These are phyloP conservation scores for Nothopassalora personata DNA, from an alignment of 2,329 filamentous ascomycete species.

Conservation along the genomic window DNA sequence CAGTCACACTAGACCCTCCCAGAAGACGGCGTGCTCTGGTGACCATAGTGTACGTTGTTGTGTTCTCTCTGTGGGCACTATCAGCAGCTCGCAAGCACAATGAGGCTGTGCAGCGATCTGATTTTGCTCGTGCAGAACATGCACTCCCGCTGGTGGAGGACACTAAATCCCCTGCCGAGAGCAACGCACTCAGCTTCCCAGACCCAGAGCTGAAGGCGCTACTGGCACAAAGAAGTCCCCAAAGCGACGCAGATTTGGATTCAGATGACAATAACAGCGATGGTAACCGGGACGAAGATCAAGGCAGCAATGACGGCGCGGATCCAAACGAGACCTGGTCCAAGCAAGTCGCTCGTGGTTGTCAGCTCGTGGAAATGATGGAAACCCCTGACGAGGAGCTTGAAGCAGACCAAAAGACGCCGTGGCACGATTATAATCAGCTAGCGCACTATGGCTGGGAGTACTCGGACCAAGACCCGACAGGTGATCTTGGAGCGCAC, in stretches of 20 bases:
- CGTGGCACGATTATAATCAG: background rate
- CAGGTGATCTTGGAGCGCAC: background rate
- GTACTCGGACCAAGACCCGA: background rate
- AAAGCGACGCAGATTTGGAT: background rate
- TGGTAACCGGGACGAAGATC: background rate
- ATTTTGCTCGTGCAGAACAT: background rate
- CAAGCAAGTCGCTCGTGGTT: background rate
- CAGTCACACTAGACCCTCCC: background rate
- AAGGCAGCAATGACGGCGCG: background rate
- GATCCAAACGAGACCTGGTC: background rate
- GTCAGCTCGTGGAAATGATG: conserved; percentile 1
- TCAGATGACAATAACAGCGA: background rate
- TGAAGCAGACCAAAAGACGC: background rate
- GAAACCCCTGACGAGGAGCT: background rate
- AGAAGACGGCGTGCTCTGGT: background rate
- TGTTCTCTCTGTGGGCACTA: background rate
- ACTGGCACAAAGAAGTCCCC: background rate
- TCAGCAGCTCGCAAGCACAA: background rate
- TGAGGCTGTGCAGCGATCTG: background rate
- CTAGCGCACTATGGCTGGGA: conserved; percentile 3
- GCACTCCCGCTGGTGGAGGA: background rate
- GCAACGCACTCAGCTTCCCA: background rate
- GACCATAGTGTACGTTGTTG: background rate
- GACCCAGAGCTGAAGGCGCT: background rate
- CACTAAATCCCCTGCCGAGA: background rate